A percentile compares a stretch with the other conserved stretches of the same genome.
These are phyloP conservation scores for Paramecium tetraurelia DNA, from an alignment of 73 alveolate genomes.

Conservation along the genomic window DNA sequence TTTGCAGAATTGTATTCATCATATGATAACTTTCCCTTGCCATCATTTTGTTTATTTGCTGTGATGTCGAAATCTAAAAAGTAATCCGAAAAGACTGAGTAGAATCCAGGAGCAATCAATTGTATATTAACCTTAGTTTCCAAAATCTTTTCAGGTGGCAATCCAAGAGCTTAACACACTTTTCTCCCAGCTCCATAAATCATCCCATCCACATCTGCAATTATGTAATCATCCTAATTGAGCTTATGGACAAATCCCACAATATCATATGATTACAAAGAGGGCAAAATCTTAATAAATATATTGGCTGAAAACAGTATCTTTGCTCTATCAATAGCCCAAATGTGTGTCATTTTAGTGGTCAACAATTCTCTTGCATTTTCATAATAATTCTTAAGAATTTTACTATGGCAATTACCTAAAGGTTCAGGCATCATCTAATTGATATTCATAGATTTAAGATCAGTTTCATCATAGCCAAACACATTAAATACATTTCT, in stretches of 20 bases:
- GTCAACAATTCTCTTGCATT: constrained; percentile 30
- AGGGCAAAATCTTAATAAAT: constrained; percentile 54
- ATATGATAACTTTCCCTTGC: background rate
- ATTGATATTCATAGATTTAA: constrained; percentile 35
- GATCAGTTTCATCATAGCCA: constrained; percentile 51
- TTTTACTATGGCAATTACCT: background rate
- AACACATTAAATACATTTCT: constrained; percentile 54
- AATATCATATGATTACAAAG: constrained; percentile 48
- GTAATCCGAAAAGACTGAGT: constrained; percentile 6
- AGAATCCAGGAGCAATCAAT: constrained; percentile 37
- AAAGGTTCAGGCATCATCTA: constrained; percentile 51
- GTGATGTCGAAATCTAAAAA: constrained; percentile 18
- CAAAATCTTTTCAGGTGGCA: background rate
- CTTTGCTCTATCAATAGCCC: constrained; percentile 48
- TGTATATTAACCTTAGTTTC: constrained; percentile 26
- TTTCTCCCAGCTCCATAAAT: constrained; percentile 40
- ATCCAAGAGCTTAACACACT: constrained; percentile 32
- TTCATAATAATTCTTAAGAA: background rate
- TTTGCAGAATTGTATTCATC: background rate
- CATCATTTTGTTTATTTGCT: background rate
- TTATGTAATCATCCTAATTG: constrained; percentile 51
- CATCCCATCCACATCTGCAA: constrained; percentile 56
- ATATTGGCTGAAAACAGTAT: constrained; percentile 48
- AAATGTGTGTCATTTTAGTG: constrained; percentile 46
- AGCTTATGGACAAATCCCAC: constrained; percentile 47